Conservation (phyloP, 768 basidiomycete species). For the Calocybe gangraenosa region DNA sequence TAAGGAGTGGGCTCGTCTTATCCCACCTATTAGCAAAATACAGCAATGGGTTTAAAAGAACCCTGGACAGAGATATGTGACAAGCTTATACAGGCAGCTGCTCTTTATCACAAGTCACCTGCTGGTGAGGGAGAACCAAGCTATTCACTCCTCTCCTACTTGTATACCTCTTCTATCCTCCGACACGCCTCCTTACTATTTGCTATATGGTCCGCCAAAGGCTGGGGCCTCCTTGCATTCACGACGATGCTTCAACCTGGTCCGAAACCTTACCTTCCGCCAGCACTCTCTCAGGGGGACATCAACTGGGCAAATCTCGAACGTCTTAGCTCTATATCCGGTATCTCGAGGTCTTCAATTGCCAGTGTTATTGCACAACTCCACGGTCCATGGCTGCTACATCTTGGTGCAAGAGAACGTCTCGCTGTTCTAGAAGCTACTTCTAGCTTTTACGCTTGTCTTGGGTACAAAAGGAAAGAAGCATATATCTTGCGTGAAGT, state of each 20-base stretch:
- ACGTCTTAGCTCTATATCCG: slow-evolving; percentile 63
- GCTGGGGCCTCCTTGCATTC: slow-evolving; percentile 80
- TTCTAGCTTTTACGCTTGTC: slow-evolving; percentile 70
- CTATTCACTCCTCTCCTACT: slow-evolving; percentile 58
- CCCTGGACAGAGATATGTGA: slow-evolving; percentile 77
- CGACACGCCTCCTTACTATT: slow-evolving; percentile 74
- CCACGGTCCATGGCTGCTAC: slow-evolving; percentile 85
- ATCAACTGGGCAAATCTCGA: slow-evolving; percentile 52
- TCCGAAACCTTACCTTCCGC: slow-evolving; percentile 54
- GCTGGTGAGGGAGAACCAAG: slow-evolving; percentile 53
- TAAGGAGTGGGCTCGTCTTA: slow-evolving; percentile 7
- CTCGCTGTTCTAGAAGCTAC: slow-evolving; percentile 65
- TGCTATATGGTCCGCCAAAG: slow-evolving; percentile 81
- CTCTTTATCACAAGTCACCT: slow-evolving; percentile 59
- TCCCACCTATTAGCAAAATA: slow-evolving; percentile 44
- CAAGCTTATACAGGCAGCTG: slow-evolving; percentile 62
- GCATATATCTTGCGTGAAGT: slow-evolving; percentile 83
- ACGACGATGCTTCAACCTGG: slow-evolving; percentile 69
- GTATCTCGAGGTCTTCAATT: slow-evolving; percentile 67
- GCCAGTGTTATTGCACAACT: slow-evolving; percentile 61
- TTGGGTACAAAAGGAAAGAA: slow-evolving; percentile 88
- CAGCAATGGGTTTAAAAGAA: slow-evolving; percentile 49
- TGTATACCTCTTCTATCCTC: slow-evolving; percentile 65
- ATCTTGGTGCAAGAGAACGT: slow-evolving; percentile 73
- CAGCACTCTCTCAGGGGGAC: slow-evolving; percentile 46